Percentiles rank a stretch among this genome's conserved stretches.
These are phyloP conservation scores for Hypoxylon crocopeplum DNA, from an alignment of 495 filamentous ascomycete species.

Conservation along the genomic window DNA sequence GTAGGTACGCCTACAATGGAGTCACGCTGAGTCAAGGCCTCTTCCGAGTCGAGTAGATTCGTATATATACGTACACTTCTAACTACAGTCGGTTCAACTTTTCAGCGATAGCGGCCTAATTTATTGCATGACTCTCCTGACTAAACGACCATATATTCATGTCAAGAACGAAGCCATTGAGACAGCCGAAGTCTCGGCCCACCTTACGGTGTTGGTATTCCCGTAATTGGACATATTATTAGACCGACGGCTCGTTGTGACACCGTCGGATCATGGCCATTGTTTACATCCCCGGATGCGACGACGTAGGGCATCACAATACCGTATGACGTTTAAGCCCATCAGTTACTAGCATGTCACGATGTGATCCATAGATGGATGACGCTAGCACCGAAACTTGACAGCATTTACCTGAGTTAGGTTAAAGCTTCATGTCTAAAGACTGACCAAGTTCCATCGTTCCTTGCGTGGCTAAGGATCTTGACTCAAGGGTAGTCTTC, in stretches of 20 bases:
- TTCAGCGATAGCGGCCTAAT: neutral
- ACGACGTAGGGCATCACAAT: neutral
- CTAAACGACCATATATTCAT: neutral
- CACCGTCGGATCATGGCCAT: neutral
- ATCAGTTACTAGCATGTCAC: neutral
- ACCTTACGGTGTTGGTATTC: neutral
- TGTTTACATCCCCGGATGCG: neutral
- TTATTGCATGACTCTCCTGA: neutral
- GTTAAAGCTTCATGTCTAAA: too few relatives aligned
- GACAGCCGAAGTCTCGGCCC: slow-evolving; percentile 1
- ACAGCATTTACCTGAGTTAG: too few relatives aligned
- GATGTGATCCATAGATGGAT: too few relatives aligned
- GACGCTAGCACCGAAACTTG: too few relatives aligned
- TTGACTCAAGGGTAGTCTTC: too few relatives aligned
- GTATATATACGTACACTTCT: neutral
- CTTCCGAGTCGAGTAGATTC: neutral
- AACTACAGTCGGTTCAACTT: neutral
- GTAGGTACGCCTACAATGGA: too few relatives aligned
- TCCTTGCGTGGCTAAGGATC: too few relatives aligned
- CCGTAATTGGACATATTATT: neutral
- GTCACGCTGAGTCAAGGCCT: neutral
- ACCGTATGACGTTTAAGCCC: neutral
- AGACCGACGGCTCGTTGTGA: neutral
- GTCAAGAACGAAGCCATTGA: neutral
- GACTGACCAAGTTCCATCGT: too few relatives aligned